Evolutionary conservation across 805 yeast genomes (phyloP), one percentile per base, ranked within the genome.

Genomic region (Saturnispora mendoncae): DNA sequence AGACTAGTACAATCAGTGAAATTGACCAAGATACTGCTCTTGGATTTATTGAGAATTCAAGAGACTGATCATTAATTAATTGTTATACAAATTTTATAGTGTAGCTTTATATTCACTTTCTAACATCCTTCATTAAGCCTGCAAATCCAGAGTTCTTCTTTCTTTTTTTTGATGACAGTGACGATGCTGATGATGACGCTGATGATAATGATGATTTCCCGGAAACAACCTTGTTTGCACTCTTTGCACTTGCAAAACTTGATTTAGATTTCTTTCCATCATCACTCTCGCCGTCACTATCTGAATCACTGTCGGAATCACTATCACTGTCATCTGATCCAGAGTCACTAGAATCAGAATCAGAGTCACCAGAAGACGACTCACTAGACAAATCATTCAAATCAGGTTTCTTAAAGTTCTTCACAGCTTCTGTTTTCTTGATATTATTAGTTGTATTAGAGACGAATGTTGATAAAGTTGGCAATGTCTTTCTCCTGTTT

Each of bases 1-100:
- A 85, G 54, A 85, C 84, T 36, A 84, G 95, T 42, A 71, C 82
- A 0, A 80, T 90, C 2, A 70, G 74, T 46, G 84, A 80, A 45
- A 84, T 90, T 43, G 67, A 72, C 19, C 71, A 72, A 44, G 77
- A 76, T 3, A 83, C 80, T 35, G 97, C 98, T 3, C 60, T 85
- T 49, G 69, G 75, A n/a, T 86, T 92, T 60, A 80, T 90, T 14
- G 92, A 82, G 52, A 86, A 86, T 14, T 78, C 74, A 49, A 68
- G 62, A 40, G 29, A 27, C 12, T 30, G n/a, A 38, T 27, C 12
- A 18, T 30, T 9, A 6, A 15, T 30, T 17, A 15, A 17, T 13
- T 32, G 7, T 3, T 5, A 32, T 20, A 20, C 15, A 7, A 9
- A 32, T 20, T 9, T 24, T 6, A 19, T 18, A n/a, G 19, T 32